Percentiles rank a stretch among this genome's conserved stretches.
These are phyloP conservation scores for Caloboletus inedulis DNA, from an alignment of 1,284 basidiomycete genomes.

Conservation along the genomic window DNA sequence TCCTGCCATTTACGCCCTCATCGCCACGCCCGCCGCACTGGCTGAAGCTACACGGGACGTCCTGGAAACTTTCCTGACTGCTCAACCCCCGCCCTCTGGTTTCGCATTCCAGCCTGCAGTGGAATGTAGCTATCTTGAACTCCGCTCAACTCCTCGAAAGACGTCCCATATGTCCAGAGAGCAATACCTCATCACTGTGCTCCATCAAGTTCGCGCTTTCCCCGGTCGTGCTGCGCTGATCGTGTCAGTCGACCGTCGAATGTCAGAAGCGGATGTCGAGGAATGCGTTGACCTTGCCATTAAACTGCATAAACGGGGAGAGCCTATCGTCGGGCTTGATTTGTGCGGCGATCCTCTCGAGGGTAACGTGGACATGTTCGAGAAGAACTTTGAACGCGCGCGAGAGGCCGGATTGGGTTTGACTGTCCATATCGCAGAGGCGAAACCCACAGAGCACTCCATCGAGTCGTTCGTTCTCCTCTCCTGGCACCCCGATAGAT, in stretches of 20 bases:
- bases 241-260: slow-evolving; percentile 70
- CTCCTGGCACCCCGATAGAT: slow-evolving; percentile 60
- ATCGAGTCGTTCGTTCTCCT: slow-evolving; percentile 65
- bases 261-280: slow-evolving; percentile 46
- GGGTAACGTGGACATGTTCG: slow-evolving; percentile 56
- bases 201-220: slow-evolving; percentile 63
- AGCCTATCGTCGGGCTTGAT: slow-evolving; percentile 74
- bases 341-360: slow-evolving; percentile 73
- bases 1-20: slow-evolving; percentile 73
- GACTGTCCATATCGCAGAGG: slow-evolving; percentile 82
- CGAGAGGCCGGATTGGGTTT: slow-evolving; percentile 59
- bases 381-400: slow-evolving; percentile 51
- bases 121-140: slow-evolving; percentile 65
- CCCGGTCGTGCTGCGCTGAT: slow-evolving; percentile 55
- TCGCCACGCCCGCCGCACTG: slow-evolving; percentile 54
- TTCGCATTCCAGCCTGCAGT: slow-evolving; percentile 33
- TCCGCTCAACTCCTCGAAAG: slow-evolving; percentile 66
- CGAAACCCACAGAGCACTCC: slow-evolving; percentile 39
- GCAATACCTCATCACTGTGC: slow-evolving; percentile 60
- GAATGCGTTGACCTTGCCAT: slow-evolving; percentile 62
- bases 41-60: slow-evolving; percentile 58
- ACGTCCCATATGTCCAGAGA: slow-evolving; percentile 53
- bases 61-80: slow-evolving; percentile 53
- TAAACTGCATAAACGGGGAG: slow-evolving; percentile 51
- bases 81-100: slow-evolving; percentile 20